These are phyloP conservation scores for Colletotrichum sp. DNA, from an alignment of 2,329 filamentous ascomycete genomes.

Conservation along the genomic window DNA sequence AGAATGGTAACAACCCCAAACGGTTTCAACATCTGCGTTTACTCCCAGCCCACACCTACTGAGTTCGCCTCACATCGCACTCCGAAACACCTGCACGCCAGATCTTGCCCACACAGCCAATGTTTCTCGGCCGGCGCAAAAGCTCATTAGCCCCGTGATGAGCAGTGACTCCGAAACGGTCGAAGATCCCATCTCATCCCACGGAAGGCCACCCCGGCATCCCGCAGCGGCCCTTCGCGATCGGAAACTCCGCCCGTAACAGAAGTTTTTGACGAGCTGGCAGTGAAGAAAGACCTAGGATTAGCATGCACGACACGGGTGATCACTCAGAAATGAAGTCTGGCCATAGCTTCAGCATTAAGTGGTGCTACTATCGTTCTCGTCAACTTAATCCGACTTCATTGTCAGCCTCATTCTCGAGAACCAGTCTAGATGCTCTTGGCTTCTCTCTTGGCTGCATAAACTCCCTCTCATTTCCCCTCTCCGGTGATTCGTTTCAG, in stretches of 20 bases:
- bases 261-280: background rate
- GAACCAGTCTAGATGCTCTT: background rate
- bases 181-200: background rate
- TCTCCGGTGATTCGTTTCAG: background rate
- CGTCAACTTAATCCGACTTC: background rate
- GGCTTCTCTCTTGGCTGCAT: background rate
- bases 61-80: background rate
- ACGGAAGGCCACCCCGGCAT: background rate
- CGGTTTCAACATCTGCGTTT: background rate
- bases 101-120: background rate
- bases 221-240: background rate
- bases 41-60: background rate
- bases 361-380: background rate
- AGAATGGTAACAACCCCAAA: background rate
- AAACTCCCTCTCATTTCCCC: background rate
- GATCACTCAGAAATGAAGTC: background rate
- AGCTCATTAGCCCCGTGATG: background rate
- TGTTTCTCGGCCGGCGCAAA: background rate
- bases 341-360: background rate
- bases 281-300: background rate
- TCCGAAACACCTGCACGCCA: background rate
- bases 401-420: background rate
- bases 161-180: background rate
- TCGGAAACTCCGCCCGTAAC: background rate
- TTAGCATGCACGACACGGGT: background rate